Base-by-base conservation (phyloP, 2,329 filamentous ascomycete genomes). In the Alternaria sp. region DNA sequence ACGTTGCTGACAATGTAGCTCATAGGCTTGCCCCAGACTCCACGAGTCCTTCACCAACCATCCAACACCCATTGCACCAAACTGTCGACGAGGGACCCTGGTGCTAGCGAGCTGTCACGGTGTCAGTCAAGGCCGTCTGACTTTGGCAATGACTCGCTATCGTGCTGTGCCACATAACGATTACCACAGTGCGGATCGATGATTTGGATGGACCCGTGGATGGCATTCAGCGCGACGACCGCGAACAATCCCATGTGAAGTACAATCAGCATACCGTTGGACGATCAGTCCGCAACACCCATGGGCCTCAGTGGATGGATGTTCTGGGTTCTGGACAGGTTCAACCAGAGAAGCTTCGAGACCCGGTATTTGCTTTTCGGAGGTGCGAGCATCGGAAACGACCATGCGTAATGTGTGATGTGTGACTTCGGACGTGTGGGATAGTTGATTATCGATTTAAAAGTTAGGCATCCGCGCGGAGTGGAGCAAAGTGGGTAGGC, bases 401-500 rank as follows among this genome's bases (percentile, higher is more conserved):
- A 48, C 44, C 44, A 48, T 33, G 44, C 29, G 44, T 24, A 24
- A 48, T 48, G 44, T 48, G 44, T 48, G 31, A 48, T 48, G 44
- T 36, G 24, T 26, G 34, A 37, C n/a, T 34, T 10, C 24, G 55
- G 29, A 48, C 28, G 44, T 40, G 51, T 40, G 51, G 55, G 55
- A 58, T 54, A 28, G 37, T 58, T 54, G 23, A 31, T 58, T 42
- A 49, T 40, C 51, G 55, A 24, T 44, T 56, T 59, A 26, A 17
- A 17, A 56, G 52, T 59, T 46, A 51, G 46, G 51, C 42, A 37
- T 56, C 56, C 52, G 56, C 46, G 50, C 24, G 5, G 26, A 49
- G 56, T 56, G 56, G 52, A 59, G 52, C 52, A n/a, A 31, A 59
- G 56, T 56, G 56, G 56, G 26, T 50, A 51, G 46, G 40, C 50